phyloP scores from a whole-genome alignment of 805 yeast genomes.

The Metschnikowia colocasiae region DNA sequence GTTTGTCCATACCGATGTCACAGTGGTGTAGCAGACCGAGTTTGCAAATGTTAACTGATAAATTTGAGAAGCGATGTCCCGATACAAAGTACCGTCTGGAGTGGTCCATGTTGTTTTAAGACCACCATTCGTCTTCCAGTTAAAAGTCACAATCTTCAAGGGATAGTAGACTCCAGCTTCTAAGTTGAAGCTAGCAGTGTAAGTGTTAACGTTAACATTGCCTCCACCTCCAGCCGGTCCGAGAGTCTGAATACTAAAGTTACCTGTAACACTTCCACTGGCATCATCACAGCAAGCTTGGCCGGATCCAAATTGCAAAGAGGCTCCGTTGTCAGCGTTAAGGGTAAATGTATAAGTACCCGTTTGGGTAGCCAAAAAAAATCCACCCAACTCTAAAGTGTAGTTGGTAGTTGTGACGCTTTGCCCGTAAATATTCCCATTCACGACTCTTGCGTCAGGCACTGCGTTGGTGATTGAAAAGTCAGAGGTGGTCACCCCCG shows the following conservation, averaged over 20 bases:
- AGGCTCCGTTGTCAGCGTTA: slow-evolving; percentile 17
- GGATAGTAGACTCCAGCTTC: slow-evolving; percentile 13
- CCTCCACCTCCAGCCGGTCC: slow-evolving; percentile 14
- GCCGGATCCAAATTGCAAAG: slow-evolving; percentile 15
- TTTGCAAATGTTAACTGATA: slow-evolving; percentile 9
- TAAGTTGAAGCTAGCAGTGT: slow-evolving; percentile 10
- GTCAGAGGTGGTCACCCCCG: slow-evolving; percentile 1
- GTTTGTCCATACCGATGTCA: slow-evolving; percentile 5
- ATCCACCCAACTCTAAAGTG: slow-evolving; percentile 11
- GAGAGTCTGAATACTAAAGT: slow-evolving; percentile 10
- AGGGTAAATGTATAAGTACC: slow-evolving; percentile 14
- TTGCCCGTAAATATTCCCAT: slow-evolving; percentile 1
- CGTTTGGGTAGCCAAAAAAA: slow-evolving; percentile 10
- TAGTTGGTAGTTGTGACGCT: slow-evolving; percentile 5
- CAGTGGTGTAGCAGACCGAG: slow-evolving; percentile 7
- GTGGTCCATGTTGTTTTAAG: slow-evolving; percentile 5
- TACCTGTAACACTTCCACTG: slow-evolving; percentile 11
- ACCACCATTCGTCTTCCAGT: slow-evolving; percentile 16
- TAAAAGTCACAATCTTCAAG: slow-evolving; percentile 15
- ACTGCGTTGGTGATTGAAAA: background rate
- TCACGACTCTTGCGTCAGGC: background rate
- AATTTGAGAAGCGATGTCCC: slow-evolving; percentile 9
- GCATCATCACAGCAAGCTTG: slow-evolving; percentile 16
- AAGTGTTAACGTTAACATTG: slow-evolving; percentile 2
- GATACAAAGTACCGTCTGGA: slow-evolving; percentile 1